phyloP scores from a whole-genome alignment of 805 yeast genomes.

The Peterozyma xylosa region DNA sequence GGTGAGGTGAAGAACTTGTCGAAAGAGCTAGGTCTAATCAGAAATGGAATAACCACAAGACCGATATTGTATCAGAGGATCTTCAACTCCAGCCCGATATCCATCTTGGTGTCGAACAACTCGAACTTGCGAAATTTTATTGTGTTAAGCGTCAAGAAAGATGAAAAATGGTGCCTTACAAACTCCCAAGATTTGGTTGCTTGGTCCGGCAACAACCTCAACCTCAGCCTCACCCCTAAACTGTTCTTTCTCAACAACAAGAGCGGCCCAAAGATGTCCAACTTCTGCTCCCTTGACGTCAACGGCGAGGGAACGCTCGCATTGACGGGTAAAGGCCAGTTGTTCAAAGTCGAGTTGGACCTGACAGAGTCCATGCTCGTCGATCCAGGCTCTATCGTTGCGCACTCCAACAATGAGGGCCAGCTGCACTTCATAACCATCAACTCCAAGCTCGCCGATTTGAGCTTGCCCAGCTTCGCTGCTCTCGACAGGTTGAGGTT shows the following conservation, averaged over 20 bases:
- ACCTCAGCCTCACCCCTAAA: conserved; percentile 11
- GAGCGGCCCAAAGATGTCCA: conserved; percentile 9
- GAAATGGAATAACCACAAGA: conserved; percentile 6
- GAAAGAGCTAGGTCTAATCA: conserved; percentile 18
- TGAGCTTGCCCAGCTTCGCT: not conserved
- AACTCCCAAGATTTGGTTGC: conserved; percentile 31
- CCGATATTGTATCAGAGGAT: conserved; percentile 25
- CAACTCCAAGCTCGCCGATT: not conserved
- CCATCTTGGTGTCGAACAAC: conserved; percentile 27
- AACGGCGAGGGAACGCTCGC: conserved; percentile 33
- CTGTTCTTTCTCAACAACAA: not conserved
- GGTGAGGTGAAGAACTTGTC: conserved; percentile 27
- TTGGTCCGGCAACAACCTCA: conserved; percentile 36
- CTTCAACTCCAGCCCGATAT: conserved; percentile 21
- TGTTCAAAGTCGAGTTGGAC: conserved; percentile 26
- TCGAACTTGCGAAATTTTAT: conserved; percentile 25
- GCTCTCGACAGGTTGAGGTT: not conserved
- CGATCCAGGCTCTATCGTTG: conserved; percentile 32
- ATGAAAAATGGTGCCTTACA: conserved; percentile 26
- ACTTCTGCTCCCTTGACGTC: conserved; percentile 16
- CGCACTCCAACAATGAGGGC: conserved; percentile 14
- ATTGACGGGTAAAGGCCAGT: conserved; percentile 29
- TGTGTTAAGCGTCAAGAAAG: conserved; percentile 19
- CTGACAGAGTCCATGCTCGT: conserved; percentile 30
- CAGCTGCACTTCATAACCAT: conserved; percentile 3